Percentiles rank a stretch among this genome's conserved stretches.
Evolutionary conservation across 805 yeast species (phyloP).

Genomic region (Saccharomyces jurei): DNA sequence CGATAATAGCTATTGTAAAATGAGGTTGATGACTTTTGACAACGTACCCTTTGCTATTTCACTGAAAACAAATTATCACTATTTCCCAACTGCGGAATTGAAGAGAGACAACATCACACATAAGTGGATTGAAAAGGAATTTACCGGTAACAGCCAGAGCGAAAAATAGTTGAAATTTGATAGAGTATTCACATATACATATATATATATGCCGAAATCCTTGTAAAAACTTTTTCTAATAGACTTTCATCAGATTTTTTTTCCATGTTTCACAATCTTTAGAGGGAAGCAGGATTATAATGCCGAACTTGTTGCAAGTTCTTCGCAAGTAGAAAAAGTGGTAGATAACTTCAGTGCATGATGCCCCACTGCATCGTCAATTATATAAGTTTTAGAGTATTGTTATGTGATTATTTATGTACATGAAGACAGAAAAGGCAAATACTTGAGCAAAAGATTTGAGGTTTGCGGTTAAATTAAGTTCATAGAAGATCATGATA

Average conservation of each 20-base stretch:
- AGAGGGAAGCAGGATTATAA: not conserved
- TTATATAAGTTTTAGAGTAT: not conserved
- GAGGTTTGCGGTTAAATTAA: not conserved
- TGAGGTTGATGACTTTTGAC: constrained; percentile 77
- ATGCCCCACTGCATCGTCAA: not conserved
- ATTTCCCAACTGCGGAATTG: constrained; percentile 67
- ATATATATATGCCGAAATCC: constrained; percentile 1
- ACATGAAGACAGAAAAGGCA: not conserved
- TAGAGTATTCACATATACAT: constrained; percentile 1
- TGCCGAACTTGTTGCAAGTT: not conserved
- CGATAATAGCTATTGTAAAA: constrained; percentile 72
- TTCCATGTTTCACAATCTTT: not conserved
- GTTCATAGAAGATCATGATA: not conserved
- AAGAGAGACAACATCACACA: constrained; percentile 39
- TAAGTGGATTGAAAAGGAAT: constrained; percentile 49
- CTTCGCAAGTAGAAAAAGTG: not conserved
- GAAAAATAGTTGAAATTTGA: not conserved
- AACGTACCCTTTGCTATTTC: constrained; percentile 82
- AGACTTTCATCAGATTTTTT: not conserved
- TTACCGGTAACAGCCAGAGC: constrained; percentile 19
- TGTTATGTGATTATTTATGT: not conserved
- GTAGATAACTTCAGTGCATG: not conserved
- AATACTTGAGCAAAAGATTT: not conserved
- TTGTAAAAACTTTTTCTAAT: not conserved
- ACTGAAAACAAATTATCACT: constrained; percentile 79